Conservation (phyloP, 768 basidiomycete genomes). For the Macrolepiota albuminosa region DNA sequence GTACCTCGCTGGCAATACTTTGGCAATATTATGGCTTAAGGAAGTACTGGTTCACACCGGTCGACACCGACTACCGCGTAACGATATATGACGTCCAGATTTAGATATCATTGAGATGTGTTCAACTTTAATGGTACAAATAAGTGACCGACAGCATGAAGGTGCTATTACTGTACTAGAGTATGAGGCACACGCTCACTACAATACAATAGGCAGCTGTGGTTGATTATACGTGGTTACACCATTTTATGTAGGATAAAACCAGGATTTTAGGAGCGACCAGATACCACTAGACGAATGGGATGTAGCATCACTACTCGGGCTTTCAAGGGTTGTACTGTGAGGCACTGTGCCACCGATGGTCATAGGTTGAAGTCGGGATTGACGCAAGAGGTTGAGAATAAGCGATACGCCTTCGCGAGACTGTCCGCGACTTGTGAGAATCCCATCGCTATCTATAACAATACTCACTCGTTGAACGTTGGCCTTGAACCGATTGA, state of each 20-base stretch:
- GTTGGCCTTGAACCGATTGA: slow-evolving; percentile 82
- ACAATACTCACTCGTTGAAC: slow-evolving; percentile 63
- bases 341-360: slow-evolving; percentile 30
- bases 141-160: neutral
- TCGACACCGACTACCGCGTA: neutral
- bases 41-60: slow-evolving; percentile 6
- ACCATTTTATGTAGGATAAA: slow-evolving; percentile 20
- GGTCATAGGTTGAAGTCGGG: slow-evolving; percentile 59
- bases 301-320: slow-evolving; percentile 6
- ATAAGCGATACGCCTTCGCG: slow-evolving; percentile 86
- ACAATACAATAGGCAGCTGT: slow-evolving; percentile 6
- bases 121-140: slow-evolving; percentile 6
- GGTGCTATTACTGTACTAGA: slow-evolving; percentile 3
- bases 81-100: neutral
- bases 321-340: slow-evolving; percentile 12
- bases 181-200: neutral
- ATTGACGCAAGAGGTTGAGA: slow-evolving; percentile 72
- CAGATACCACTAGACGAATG: slow-evolving; percentile 23
- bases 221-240: slow-evolving; percentile 6
- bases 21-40: neutral
- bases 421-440: slow-evolving; percentile 42
- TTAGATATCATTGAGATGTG: neutral
- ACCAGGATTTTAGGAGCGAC: slow-evolving; percentile 40
- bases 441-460: neutral
- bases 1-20: neutral